phyloP scores from a whole-genome alignment of 768 basidiomycete genomes.

The Mycena metata region DNA sequence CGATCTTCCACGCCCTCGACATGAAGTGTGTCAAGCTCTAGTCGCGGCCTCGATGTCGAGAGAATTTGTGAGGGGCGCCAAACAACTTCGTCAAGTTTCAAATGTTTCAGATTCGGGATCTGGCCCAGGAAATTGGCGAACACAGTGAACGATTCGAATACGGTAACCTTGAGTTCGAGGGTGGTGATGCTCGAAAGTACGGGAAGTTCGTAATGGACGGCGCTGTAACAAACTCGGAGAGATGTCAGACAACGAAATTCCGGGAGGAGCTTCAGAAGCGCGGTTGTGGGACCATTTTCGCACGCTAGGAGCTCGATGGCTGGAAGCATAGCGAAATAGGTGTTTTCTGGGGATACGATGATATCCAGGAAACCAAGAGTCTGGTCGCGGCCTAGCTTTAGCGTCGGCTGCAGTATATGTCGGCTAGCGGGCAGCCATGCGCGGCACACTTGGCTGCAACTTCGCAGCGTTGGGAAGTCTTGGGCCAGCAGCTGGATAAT shows the following conservation, averaged over 20 bases:
- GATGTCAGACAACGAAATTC: neutral
- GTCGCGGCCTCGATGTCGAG: neutral
- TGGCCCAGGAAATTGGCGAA: neutral
- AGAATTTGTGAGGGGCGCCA: neutral
- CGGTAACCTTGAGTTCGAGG: neutral
- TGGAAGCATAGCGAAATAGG: neutral
- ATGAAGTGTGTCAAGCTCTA: neutral
- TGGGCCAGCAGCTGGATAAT: neutral
- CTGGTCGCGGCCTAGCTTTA: conserved; percentile 9
- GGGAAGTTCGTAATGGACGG: conserved; percentile 3
- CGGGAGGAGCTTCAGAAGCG: conserved; percentile 1
- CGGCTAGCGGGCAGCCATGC: conserved; percentile 18
- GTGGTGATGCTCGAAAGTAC: neutral
- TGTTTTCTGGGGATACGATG: conserved; percentile 14
- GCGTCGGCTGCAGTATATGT: neutral
- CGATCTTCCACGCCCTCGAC: neutral
- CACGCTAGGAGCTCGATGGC: neutral
- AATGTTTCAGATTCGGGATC: neutral
- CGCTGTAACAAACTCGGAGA: neutral
- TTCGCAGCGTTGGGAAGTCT: neutral
- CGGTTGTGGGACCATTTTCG: conserved; percentile 5
- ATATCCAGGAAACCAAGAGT: neutral
- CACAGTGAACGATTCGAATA: neutral
- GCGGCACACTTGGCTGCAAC: conserved; percentile 8
- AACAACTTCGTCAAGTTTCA: neutral